phyloP scores from a whole-genome alignment of 768 basidiomycete genomes.

The Calocybe indica region DNA sequence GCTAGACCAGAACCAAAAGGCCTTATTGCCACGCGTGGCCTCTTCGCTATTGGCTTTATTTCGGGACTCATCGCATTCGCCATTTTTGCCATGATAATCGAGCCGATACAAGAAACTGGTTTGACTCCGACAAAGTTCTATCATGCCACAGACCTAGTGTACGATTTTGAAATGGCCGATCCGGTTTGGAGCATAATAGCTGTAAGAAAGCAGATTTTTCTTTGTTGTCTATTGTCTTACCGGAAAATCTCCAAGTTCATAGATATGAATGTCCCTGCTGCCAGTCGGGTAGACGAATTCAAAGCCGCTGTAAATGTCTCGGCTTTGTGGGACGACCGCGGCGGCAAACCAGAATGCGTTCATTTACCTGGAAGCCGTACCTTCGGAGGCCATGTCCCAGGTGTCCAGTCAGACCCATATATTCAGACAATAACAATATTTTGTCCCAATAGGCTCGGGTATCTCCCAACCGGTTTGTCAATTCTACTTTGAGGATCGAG shows the following conservation, averaged over 20 bases:
- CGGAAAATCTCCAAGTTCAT: background rate
- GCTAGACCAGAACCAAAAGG: background rate
- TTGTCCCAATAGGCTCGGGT: background rate
- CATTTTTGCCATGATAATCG: slow-evolving; percentile 1
- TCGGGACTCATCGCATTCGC: background rate
- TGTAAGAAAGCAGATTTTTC: background rate
- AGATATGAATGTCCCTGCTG: background rate
- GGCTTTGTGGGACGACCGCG: slow-evolving; percentile 1
- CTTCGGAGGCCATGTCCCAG: background rate
- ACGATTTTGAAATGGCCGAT: slow-evolving; percentile 4
- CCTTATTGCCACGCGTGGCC: background rate
- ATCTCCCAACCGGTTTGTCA: background rate
- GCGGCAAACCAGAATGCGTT: background rate
- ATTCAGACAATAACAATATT: background rate
- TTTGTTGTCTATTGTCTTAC: background rate
- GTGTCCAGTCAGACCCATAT: background rate
- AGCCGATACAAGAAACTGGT: slow-evolving; percentile 3
- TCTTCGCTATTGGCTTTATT: background rate
- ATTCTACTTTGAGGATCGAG: background rate
- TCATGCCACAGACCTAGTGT: slow-evolving; percentile 1
- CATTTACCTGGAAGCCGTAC: background rate
- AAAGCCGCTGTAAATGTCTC: slow-evolving; percentile 2
- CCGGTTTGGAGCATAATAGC: slow-evolving; percentile 5
- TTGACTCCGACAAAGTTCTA: slow-evolving; percentile 2
- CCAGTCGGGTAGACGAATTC: background rate